phyloP scores from a whole-genome alignment of 2,329 filamentous ascomycete species.

The Lachnellula cervina region DNA sequence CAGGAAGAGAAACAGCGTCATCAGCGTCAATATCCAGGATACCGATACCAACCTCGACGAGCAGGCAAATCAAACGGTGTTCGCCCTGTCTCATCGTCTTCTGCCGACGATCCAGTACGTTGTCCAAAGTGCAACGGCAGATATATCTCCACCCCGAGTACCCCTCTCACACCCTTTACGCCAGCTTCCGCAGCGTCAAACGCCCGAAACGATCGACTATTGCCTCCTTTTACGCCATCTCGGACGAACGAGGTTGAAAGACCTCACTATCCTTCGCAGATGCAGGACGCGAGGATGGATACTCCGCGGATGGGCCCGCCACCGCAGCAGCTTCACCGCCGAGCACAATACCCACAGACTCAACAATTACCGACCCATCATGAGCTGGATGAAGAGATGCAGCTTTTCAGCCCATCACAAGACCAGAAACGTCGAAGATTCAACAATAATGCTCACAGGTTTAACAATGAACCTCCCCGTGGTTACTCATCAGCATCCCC shows the following conservation, averaged over 20 bases:
- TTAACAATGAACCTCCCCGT: slow-evolving; percentile 42
- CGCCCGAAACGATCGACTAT: slow-evolving; percentile 16
- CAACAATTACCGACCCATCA: slow-evolving; percentile 29
- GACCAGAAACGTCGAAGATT: slow-evolving; percentile 61
- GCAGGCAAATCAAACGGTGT: slow-evolving; percentile 26
- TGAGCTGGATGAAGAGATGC: slow-evolving; percentile 36
- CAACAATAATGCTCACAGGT: slow-evolving; percentile 47
- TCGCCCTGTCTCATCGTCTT: slow-evolving; percentile 27
- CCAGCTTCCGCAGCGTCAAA: slow-evolving; percentile 14
- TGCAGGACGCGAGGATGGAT: slow-evolving; percentile 25
- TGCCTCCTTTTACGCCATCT: slow-evolving; percentile 20
- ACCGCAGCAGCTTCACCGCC: slow-evolving; percentile 20
- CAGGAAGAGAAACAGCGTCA: slow-evolving; percentile 87
- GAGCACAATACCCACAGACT: slow-evolving; percentile 19
- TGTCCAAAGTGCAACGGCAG: slow-evolving; percentile 68
- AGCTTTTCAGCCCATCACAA: slow-evolving; percentile 41
- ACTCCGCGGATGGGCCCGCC: slow-evolving; percentile 32
- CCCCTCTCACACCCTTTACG: slow-evolving; percentile 29
- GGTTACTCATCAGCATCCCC: slow-evolving; percentile 36
- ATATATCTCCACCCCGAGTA: slow-evolving; percentile 32
- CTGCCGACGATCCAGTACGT: slow-evolving; percentile 46
- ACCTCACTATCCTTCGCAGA: slow-evolving; percentile 17
- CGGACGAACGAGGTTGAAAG: slow-evolving; percentile 18
- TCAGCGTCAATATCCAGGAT: slow-evolving; percentile 84
- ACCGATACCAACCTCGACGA: slow-evolving; percentile 75